A percentile compares a stretch with the other conserved stretches of the same genome.
phyloP scores from a whole-genome alignment of 2,329 filamentous ascomycete species.

The Colletotrichum liriopes region DNA sequence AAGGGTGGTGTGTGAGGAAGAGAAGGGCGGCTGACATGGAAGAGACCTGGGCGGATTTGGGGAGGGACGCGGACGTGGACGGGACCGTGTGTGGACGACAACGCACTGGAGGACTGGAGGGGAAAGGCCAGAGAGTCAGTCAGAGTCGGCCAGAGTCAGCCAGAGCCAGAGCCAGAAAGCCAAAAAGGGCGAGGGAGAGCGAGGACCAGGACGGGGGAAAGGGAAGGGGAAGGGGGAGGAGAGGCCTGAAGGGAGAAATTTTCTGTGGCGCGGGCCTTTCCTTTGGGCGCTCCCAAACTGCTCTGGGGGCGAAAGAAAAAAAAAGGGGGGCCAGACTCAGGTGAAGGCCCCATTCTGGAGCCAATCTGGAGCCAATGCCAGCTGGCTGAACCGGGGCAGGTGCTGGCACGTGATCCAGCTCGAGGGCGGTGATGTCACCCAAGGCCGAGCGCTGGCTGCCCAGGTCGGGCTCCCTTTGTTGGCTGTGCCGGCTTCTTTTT shows the following conservation, averaged over 20 bases:
- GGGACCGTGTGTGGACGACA: conserved; percentile 22
- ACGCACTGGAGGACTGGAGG: background rate
- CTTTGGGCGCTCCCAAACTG: conserved; percentile 10
- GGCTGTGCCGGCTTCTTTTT: conserved; percentile 7
- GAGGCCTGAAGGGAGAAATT: conserved; percentile 42
- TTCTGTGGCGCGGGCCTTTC: conserved; percentile 38
- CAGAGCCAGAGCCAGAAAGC: conserved; percentile 20
- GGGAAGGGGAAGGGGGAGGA: conserved; percentile 40
- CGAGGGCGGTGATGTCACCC: conserved; percentile 5
- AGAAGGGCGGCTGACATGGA: conserved; percentile 42
- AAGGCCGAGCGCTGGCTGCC: background rate
- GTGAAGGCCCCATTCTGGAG: background rate
- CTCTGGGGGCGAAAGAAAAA: background rate
- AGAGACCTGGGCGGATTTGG: conserved; percentile 41
- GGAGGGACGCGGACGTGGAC: conserved; percentile 28
- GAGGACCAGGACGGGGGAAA: conserved; percentile 34
- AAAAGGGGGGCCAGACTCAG: conserved; percentile 24
- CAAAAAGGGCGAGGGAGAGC: conserved; percentile 19
- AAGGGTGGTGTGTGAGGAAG: conserved; percentile 44
- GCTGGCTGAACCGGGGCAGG: background rate
- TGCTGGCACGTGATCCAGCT: background rate
- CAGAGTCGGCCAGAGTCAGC: conserved; percentile 3
- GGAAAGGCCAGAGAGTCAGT: conserved; percentile 14
- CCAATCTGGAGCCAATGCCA: conserved; percentile 5
- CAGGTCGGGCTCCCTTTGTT: conserved; percentile 2